Base-by-base conservation (phyloP, 495 filamentous ascomycete genomes). In the Penicillium fimorum region DNA sequence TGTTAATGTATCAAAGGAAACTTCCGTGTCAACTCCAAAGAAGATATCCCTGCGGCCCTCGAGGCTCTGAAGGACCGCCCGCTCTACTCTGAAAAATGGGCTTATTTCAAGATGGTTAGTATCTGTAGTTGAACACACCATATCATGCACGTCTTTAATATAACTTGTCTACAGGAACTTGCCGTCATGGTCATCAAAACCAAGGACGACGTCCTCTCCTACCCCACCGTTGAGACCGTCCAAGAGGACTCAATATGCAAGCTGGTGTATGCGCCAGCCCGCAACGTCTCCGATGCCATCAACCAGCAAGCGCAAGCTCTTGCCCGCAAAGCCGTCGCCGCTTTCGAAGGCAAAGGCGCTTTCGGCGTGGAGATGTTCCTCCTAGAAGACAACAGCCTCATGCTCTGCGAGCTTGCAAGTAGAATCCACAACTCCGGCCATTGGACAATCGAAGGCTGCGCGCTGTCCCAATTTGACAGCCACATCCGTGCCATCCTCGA, bases 341-440 rank as follows among this genome's bases (percentile, higher is more conserved):
- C 82, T 10, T 87, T 98, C 58, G 84, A 85, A 75, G 94, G 94
- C 47, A 88, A 92, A 60, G 94, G 94, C 55, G 88, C 96, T 32
- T 98, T 97, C 71, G 94, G 93, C 1, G 92, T 97, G 0, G 94
- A 98, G 72, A 90, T 97, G 87, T 98, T 97, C 71, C 77, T 97
- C 8, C 81, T 95, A n/a, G 74, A 86, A 43, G 84, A 95, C 64
- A 83, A 82, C 75, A 76, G 61, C 55, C 78, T 96, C 4, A 73
- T 96, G 57, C 79, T 98, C 52, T 96, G 96, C 70, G 94, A 98
- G 72, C 88, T 97, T 48, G 94, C 94, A n/a, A 91, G 91, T 44
- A 84, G 94, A 10, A 91, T 92, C 41, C 94, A 98, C 74, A 98
- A 97, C 73, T 96, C 91, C 1, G 94, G 94, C 13, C 94, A 98